phyloP scores from a whole-genome alignment of 371 early-diverging fungal genomes.

The Mortierella sp. region DNA sequence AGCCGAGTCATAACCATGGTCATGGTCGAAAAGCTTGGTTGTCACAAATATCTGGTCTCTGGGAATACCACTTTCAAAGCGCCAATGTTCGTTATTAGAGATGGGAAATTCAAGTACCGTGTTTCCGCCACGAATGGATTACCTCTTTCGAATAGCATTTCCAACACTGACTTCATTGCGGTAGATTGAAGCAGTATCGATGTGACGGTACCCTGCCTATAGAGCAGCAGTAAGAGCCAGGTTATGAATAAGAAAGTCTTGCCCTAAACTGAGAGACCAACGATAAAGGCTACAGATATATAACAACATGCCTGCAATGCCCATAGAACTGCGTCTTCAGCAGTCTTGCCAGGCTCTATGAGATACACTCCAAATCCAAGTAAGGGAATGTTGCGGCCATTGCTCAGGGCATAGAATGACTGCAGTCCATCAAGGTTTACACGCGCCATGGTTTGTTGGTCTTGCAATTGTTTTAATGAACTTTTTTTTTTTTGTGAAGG shows the following conservation, averaged over 20 bases:
- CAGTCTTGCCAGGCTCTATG: conserved; percentile 51
- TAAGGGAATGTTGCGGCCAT: conserved; percentile 42
- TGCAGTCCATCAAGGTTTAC: conserved; percentile 44
- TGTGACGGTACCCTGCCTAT: conserved; percentile 67
- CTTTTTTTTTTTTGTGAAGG: too few species aligned
- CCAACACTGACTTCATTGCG: conserved; percentile 64
- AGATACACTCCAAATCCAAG: conserved; percentile 63
- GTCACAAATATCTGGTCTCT: conserved; percentile 82
- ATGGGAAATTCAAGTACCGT: background rate
- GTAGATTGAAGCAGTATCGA: conserved; percentile 63
- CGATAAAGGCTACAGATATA: background rate
- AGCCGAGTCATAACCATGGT: conserved; percentile 65
- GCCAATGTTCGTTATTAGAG: background rate
- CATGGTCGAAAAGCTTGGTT: conserved; percentile 71
- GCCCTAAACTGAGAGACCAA: background rate
- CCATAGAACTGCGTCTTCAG: conserved; percentile 62
- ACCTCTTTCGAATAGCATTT: conserved; percentile 63
- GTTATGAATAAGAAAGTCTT: background rate
- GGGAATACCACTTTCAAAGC: conserved; percentile 59
- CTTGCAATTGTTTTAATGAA: background rate
- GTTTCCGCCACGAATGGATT: conserved; percentile 2
- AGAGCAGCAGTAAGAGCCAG: background rate
- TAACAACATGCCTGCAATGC: conserved; percentile 56
- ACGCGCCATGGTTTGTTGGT: conserved; percentile 23
- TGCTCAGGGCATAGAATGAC: conserved; percentile 41